Evolutionary conservation across 225 moss, liverwort and hornwort species (phyloP), one percentile per base, ranked within the genome.

Genomic region (Lunularia cruciata): DNA sequence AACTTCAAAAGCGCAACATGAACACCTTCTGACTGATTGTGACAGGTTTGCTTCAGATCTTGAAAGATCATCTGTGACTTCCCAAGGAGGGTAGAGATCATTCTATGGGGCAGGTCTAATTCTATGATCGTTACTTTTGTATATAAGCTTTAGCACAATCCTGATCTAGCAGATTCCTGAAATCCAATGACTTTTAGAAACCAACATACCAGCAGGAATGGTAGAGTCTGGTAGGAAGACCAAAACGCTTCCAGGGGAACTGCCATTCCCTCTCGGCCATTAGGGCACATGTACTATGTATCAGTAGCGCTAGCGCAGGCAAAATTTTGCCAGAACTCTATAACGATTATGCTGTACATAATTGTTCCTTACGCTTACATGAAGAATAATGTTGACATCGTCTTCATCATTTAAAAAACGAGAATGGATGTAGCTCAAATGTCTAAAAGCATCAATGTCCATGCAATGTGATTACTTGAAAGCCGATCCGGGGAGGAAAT

Each of bases 1-100:
- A 67, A 23, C 33, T 49, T n/a, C 67, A 52, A 14, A 67, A 67
- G 51, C 67, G 67, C 33, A 67, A 67, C 51, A 52, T 67, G 67
- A 67, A 67, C 51, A 52, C 51, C 9, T 16, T 52, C 12, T 67
- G 34, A 38, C n/a, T 8, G 19, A 12, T 9, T 39, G 25, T 22
- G 37, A 60, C 39, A 22, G 42, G 0, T 14, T 57, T 32, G 56
- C 38, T 28, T 9, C 54, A 54, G 54, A 27, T 2, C 27, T 1
- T 20, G 54, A 27, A 26, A 26, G 1, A 48, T 3, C 7, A 2
- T 20, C 1, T 26, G 27, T 54, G 13, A 3, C 51, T 51, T 19
- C 10, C 28, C 27, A 13, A 26, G 54, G 11, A 11, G 61, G n/a
- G 0, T 39, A 25, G 8, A 26, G 25, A 60, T 26, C 40, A 35